phyloP scores from a whole-genome alignment of 2,329 filamentous ascomycete genomes.

The Diaporthe helianthi region DNA sequence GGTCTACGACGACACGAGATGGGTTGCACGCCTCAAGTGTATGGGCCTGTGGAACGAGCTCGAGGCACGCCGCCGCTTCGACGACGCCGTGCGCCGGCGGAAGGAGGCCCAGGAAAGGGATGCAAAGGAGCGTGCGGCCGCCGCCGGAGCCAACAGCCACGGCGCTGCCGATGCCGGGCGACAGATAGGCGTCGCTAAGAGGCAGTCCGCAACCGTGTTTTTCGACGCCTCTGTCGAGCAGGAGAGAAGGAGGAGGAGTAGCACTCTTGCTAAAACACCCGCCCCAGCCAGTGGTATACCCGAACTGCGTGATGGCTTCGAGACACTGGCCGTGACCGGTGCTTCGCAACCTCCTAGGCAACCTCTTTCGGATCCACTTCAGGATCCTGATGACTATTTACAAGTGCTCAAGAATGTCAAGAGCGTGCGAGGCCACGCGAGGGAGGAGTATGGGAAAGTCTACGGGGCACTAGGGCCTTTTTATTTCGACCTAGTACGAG shows the following conservation, averaged over 20 bases:
- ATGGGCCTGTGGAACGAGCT: conserved; percentile 94
- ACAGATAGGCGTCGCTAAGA: conserved; percentile 16
- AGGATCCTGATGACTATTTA: conserved; percentile 71
- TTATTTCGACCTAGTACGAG: conserved; percentile 80
- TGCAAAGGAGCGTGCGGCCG: conserved; percentile 46
- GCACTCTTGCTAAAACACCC: conserved; percentile 36
- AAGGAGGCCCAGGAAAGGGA: conserved; percentile 65
- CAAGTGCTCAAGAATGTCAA: conserved; percentile 72
- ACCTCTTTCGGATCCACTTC: conserved; percentile 50
- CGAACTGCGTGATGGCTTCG: conserved; percentile 71
- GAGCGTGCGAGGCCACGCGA: conserved; percentile 83
- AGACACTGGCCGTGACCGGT: conserved; percentile 69
- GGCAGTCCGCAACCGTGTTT: conserved; percentile 60
- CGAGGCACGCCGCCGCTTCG: conserved; percentile 82
- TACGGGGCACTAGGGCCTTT: conserved; percentile 89
- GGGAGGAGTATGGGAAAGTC: conserved; percentile 89
- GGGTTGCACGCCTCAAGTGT: conserved; percentile 83
- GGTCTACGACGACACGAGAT: conserved; percentile 97
- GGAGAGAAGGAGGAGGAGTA: conserved; percentile 55
- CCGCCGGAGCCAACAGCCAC: conserved; percentile 36
- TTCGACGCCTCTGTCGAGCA: conserved; percentile 79
- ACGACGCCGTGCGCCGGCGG: conserved; percentile 70
- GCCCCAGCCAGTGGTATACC: conserved; percentile 41
- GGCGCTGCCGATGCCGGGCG: conserved; percentile 34
- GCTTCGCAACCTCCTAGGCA: conserved; percentile 35